Percentiles rank a stretch among this genome's conserved stretches.
Conservation (phyloP, 2,329 filamentous ascomycete genomes). For the Colletotrichum coccodes region DNA sequence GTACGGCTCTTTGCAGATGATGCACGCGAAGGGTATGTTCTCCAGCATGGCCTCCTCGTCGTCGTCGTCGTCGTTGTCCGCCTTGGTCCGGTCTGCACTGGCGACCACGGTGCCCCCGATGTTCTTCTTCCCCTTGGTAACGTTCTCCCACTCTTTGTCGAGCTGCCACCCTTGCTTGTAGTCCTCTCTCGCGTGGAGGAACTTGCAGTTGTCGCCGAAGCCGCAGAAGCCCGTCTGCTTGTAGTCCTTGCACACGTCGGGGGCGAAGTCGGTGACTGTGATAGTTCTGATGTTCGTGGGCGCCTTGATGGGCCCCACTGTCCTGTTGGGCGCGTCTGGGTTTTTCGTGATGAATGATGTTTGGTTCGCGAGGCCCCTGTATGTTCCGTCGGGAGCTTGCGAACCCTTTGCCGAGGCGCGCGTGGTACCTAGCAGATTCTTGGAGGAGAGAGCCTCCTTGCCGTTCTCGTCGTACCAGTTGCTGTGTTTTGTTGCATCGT, state of each 20-base stretch:
- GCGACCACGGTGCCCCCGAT: slow-evolving; percentile 70
- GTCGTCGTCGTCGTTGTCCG: slow-evolving; percentile 53
- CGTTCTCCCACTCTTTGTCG: slow-evolving; percentile 91
- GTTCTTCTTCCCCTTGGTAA: slow-evolving; percentile 76
- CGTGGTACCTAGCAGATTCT: slow-evolving; percentile 70
- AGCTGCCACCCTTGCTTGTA: slow-evolving; percentile 96
- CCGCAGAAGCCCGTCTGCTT: slow-evolving; percentile 69
- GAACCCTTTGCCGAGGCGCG: slow-evolving; percentile 41
- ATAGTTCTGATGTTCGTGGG: slow-evolving; percentile 91
- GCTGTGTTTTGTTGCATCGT: slow-evolving; percentile 89
- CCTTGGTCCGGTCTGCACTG: slow-evolving; percentile 61
- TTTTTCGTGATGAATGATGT: slow-evolving; percentile 84
- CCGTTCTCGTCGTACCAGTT: slow-evolving; percentile 90
- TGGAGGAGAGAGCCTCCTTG: slow-evolving; percentile 54
- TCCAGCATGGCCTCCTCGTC: slow-evolving; percentile 79
- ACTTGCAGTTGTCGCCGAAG: slow-evolving; percentile 81
- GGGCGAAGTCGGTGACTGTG: slow-evolving; percentile 89
- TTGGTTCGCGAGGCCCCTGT: slow-evolving; percentile 80
- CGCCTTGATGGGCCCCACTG: slow-evolving; percentile 87
- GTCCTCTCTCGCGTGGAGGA: slow-evolving; percentile 79
- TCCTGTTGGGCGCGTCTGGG: slow-evolving; percentile 74
- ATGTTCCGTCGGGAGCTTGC: slow-evolving; percentile 69
- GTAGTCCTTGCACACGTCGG: slow-evolving; percentile 91
- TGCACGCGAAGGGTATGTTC: slow-evolving; percentile 88
- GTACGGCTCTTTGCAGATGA: slow-evolving; percentile 85